Evolutionary conservation across 345 rosid species (phyloP).

Genomic region (Rhodamnia argentea): DNA sequence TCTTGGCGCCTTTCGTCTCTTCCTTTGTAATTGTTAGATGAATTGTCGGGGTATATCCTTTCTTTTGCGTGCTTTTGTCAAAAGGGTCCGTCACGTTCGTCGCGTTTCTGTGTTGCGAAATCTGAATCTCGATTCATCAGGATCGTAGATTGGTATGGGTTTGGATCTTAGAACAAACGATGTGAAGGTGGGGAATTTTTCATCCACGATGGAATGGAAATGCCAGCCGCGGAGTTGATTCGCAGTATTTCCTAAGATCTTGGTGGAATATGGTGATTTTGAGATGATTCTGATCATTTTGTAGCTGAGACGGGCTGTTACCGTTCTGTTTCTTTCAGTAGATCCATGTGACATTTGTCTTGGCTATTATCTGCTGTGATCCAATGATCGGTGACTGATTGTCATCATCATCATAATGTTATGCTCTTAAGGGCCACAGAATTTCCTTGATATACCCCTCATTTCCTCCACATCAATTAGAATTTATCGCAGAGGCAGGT

Average conservation of each 20-base stretch:
- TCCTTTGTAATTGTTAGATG: neutral
- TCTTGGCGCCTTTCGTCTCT: neutral
- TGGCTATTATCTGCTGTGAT: neutral
- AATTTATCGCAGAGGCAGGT: neutral
- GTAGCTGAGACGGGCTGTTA: neutral
- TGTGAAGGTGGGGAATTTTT: neutral
- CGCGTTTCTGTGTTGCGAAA: neutral
- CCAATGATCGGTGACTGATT: neutral
- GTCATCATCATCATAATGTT: neutral
- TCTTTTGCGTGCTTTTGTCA: neutral
- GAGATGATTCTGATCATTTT: neutral
- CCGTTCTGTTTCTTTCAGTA: neutral
- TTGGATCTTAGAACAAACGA: neutral
- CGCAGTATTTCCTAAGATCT: neutral
- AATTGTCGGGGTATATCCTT: neutral
- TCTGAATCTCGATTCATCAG: neutral
- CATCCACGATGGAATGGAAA: neutral
- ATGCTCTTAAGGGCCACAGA: neutral
- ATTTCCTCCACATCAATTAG: neutral
- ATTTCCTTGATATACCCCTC: neutral
- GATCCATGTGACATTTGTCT: neutral
- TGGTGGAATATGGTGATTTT: neutral
- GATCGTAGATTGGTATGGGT: neutral
- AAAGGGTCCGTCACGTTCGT: neutral
- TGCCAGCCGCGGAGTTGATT: neutral